A percentile compares a stretch with the other conserved stretches of the same genome.
These are phyloP conservation scores for Isatis tinctoria DNA, from an alignment of 345 rosid genomes.

Conservation along the genomic window DNA sequence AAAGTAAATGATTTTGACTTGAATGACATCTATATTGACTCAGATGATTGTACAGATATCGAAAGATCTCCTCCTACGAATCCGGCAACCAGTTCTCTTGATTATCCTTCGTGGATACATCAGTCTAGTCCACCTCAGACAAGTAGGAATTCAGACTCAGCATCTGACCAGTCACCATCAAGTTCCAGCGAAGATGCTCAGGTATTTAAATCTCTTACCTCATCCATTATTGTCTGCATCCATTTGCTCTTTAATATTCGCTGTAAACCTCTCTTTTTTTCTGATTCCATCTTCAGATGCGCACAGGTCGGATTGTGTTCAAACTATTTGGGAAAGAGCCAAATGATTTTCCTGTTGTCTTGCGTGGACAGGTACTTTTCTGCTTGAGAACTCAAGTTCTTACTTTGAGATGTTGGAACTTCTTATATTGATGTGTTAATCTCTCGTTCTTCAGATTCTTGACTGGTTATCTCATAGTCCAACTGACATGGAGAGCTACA, in stretches of 20 bases:
- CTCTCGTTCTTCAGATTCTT: constrained; percentile 64
- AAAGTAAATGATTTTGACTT: constrained; percentile 89
- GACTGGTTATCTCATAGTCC: constrained; percentile 96
- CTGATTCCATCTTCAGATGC: constrained; percentile 52
- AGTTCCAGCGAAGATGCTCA: constrained; percentile 90
- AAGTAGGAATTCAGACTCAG: constrained; percentile 94
- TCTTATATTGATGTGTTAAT: constrained; percentile 8
- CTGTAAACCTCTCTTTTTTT: neutral
- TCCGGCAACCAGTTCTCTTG: constrained; percentile 60
- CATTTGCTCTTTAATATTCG: constrained; percentile 2
- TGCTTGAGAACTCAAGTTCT: constrained; percentile 1
- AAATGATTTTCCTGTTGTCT: constrained; percentile 75
- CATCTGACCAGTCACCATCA: constrained; percentile 94
- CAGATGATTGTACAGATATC: constrained; percentile 70
- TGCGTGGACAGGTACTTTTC: constrained; percentile 75
- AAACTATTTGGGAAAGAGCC: constrained; percentile 97
- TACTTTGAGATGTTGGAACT: constrained; percentile 14
- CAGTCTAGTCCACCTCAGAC: constrained; percentile 98
- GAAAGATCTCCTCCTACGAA: constrained; percentile 74
- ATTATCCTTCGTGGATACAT: constrained; percentile 82
- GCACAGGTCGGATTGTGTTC: constrained; percentile 87
- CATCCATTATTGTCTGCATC: neutral
- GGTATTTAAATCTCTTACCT: constrained; percentile 40
- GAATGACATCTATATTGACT: constrained; percentile 80
- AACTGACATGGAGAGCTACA: constrained; percentile 97